Evolutionary conservation across 1,139 yeast species (phyloP).

Genomic region (Pneumocystis oryctolagi): DNA sequence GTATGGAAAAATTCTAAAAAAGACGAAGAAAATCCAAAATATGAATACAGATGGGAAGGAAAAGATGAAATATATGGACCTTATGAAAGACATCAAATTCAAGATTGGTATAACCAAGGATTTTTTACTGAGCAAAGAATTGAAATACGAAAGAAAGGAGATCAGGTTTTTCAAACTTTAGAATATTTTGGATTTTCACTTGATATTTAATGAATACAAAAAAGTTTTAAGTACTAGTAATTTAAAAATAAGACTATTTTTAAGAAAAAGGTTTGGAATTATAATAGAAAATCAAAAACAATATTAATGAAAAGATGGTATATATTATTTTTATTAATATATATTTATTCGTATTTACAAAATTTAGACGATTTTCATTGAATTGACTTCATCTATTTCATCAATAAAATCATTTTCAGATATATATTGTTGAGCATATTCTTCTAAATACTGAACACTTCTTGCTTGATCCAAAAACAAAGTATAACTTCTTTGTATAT

Average conservation of each 20-base stretch:
- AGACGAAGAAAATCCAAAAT: slow-evolving; percentile 27
- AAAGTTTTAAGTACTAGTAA: too few species aligned
- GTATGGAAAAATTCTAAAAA: slow-evolving; percentile 18
- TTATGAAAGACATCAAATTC: slow-evolving; percentile 40
- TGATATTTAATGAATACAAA: neutral
- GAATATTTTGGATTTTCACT: neutral
- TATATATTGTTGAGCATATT: slow-evolving; percentile 50
- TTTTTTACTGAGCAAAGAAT: slow-evolving; percentile 29
- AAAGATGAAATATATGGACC: slow-evolving; percentile 45
- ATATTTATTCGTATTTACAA: neutral
- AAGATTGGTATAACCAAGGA: slow-evolving; percentile 39
- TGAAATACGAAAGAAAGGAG: neutral
- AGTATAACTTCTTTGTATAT: slow-evolving; percentile 74
- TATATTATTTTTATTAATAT: too few species aligned
- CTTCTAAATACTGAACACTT: slow-evolving; percentile 66
- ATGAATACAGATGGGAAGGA: slow-evolving; percentile 53
- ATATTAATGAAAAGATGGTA: too few species aligned
- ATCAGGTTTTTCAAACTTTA: neutral
- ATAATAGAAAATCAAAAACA: too few species aligned
- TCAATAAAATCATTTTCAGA: slow-evolving; percentile 38
- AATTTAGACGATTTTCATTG: neutral
- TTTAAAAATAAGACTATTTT: too few species aligned
- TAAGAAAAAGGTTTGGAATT: too few species aligned
- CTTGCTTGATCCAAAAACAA: slow-evolving; percentile 78
- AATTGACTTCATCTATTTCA: neutral